A percentile compares a stretch with the other conserved stretches of the same genome.
phyloP scores from a whole-genome alignment of 106 monocot species.

The Acorus gramineus region DNA sequence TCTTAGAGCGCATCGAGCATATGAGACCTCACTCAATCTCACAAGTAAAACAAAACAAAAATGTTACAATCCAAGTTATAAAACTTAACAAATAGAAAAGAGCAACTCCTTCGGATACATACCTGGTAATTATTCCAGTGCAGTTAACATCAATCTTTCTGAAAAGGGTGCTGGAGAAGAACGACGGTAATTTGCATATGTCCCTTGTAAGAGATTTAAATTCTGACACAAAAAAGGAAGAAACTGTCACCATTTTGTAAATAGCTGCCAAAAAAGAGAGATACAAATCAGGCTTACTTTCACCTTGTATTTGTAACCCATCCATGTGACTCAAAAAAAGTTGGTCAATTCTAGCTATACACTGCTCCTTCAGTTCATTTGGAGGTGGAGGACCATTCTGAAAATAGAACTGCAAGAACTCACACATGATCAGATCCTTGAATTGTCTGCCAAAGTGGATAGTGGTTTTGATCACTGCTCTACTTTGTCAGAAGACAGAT shows the following conservation, averaged over 20 bases:
- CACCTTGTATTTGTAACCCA: constrained; percentile 79
- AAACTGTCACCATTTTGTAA: not conserved
- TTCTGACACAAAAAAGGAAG: constrained; percentile 28
- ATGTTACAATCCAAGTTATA: too few species aligned
- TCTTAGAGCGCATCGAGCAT: too few species aligned
- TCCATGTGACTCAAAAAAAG: constrained; percentile 67
- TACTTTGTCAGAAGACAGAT: not conserved
- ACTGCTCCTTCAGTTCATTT: constrained; percentile 67
- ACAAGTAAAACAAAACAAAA: too few species aligned
- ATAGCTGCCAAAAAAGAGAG: not conserved
- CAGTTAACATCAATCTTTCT: constrained; percentile 63
- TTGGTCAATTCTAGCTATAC: constrained; percentile 61
- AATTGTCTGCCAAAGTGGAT: too few species aligned
- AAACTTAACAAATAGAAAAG: too few species aligned
- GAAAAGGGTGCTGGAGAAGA: constrained; percentile 68
- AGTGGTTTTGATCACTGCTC: too few species aligned
- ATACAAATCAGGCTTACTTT: not conserved
- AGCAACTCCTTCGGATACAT: too few species aligned
- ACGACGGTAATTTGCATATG: constrained; percentile 83
- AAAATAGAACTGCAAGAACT: constrained; percentile 69
- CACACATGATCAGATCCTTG: too few species aligned
- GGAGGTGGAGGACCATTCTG: constrained; percentile 76
- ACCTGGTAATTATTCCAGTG: constrained; percentile 19
- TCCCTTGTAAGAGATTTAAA: constrained; percentile 72
- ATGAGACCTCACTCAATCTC: too few species aligned